Percentiles rank a stretch among this genome's conserved stretches.
Evolutionary conservation across 306 rosid species (phyloP).

Genomic region (Urtica urens): DNA sequence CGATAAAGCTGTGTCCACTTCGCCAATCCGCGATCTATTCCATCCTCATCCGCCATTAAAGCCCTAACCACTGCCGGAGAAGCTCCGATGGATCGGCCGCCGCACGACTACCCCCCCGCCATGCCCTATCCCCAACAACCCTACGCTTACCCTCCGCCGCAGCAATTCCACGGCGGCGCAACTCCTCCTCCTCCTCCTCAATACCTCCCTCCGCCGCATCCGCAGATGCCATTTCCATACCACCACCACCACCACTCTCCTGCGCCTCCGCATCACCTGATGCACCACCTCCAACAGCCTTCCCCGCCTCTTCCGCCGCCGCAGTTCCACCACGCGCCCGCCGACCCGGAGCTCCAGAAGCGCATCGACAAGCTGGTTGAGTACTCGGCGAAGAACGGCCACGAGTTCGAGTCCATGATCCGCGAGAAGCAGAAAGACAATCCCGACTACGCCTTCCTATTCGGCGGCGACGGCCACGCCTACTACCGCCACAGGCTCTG

Average conservation of each 20-base stretch:
- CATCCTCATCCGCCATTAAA: constrained; percentile 58
- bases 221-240: too few relatives aligned
- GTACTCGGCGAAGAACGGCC: constrained; percentile 83
- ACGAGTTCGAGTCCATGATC: constrained; percentile 92
- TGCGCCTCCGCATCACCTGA: constrained; percentile 53
- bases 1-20: too few relatives aligned
- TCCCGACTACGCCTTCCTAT: constrained; percentile 81
- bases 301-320: constrained; percentile 60
- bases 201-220: constrained; percentile 50
- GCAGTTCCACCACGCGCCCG: constrained; percentile 58
- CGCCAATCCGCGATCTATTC: too few relatives aligned
- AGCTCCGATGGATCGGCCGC: constrained; percentile 52
- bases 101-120: constrained; percentile 69
- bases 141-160: constrained; percentile 52
- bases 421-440: constrained; percentile 88
- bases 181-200: constrained; percentile 59
- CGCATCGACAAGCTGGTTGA: constrained; percentile 85
- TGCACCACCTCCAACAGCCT: constrained; percentile 57
- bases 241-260: constrained; percentile 76
- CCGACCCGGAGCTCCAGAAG: constrained; percentile 89
- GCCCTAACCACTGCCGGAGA: constrained; percentile 81
- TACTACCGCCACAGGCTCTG: constrained; percentile 81
- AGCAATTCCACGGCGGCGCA: constrained; percentile 37
- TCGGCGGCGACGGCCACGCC: constrained; percentile 89
- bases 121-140: constrained; percentile 55